A percentile compares a stretch with the other conserved stretches of the same genome.
phyloP scores from a whole-genome alignment of 202 grass and related monocot genomes.

The Carex arenaria region DNA sequence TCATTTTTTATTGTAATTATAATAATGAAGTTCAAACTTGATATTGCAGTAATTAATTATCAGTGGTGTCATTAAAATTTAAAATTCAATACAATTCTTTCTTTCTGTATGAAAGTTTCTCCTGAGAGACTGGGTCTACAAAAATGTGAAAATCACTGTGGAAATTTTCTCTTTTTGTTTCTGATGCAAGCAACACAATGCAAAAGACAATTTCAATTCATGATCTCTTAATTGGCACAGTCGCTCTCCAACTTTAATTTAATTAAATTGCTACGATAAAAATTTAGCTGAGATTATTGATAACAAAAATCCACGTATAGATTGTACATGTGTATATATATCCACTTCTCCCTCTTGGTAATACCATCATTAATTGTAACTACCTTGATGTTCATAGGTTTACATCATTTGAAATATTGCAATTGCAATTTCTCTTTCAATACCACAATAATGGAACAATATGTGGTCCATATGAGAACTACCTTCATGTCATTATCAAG shows the following conservation, averaged over 20 bases:
- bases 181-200: neutral
- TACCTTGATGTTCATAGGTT: conserved; percentile 33
- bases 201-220: neutral
- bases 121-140: neutral
- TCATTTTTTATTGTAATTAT: neutral
- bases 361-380: conserved; percentile 60
- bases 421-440: conserved; percentile 39
- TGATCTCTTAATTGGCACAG: neutral
- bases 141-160: neutral
- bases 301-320: neutral
- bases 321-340: neutral
- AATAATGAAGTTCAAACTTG: neutral
- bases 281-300: neutral
- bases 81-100: neutral
- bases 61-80: neutral
- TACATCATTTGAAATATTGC: conserved; percentile 22
- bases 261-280: neutral
- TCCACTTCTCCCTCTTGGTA: conserved; percentile 40
- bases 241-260: neutral
- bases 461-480: conserved; percentile 12
- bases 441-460: conserved; percentile 41
- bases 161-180: neutral
- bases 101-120: neutral
- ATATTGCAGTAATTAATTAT: neutral
- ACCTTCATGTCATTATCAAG: conserved; percentile 44